Conservation (phyloP, 2,329 filamentous ascomycete species). For the Monosporascus sp. region DNA sequence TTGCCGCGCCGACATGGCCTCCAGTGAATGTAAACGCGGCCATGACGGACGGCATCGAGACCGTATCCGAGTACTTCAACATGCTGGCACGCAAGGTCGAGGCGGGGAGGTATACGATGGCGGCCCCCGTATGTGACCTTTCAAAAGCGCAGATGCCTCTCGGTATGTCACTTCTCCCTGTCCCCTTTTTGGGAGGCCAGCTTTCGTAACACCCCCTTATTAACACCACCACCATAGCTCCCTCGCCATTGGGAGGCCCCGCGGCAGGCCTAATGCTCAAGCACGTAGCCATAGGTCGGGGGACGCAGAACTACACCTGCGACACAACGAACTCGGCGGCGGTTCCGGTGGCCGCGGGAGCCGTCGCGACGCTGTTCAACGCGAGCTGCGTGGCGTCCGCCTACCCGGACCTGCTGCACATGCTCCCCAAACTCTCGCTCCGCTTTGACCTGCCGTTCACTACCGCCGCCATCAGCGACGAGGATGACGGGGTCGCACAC, state of each 20-base stretch:
- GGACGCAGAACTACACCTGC: conserved; percentile 94
- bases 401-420: conserved; percentile 59
- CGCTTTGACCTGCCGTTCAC: conserved; percentile 48
- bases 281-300: conserved; percentile 81
- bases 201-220: conserved; percentile 2
- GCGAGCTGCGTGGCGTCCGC: conserved; percentile 55
- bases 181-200: conserved; percentile 13
- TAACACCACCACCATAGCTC: conserved; percentile 34
- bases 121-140: conserved; percentile 47
- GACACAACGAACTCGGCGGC: conserved; percentile 52
- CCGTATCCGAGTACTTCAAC: conserved; percentile 58
- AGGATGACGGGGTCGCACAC: conserved; percentile 16
- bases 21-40: conserved; percentile 34
- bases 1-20: conserved; percentile 42
- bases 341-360: conserved; percentile 62
- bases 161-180: conserved; percentile 30
- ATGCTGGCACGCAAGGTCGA: conserved; percentile 51
- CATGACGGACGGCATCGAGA: conserved; percentile 35
- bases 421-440: conserved; percentile 63
- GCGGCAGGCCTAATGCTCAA: conserved; percentile 56
- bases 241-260: conserved; percentile 55
- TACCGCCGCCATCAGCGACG: conserved; percentile 21
- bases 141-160: conserved; percentile 45
- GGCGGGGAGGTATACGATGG: conserved; percentile 34
- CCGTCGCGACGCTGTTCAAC: conserved; percentile 62